Percentiles rank a stretch among this genome's conserved stretches.
Evolutionary conservation across 1,284 basidiomycete genomes (phyloP).

Genomic region (Apiotrichum porosum): DNA sequence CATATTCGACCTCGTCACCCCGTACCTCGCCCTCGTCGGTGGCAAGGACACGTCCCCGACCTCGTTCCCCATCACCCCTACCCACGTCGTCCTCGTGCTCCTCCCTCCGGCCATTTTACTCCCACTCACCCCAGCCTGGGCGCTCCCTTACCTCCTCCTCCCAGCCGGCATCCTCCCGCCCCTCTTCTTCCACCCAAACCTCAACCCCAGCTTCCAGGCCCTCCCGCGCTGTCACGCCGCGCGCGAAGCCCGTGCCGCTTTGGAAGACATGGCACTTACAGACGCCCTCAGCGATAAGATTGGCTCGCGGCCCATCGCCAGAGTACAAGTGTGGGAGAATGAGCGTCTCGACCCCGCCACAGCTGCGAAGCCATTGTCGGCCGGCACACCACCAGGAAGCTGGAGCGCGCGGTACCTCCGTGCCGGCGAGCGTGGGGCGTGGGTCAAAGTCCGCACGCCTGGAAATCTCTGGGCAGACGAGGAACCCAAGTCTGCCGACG

Average conservation of each 20-base stretch:
- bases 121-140: constrained; percentile 34
- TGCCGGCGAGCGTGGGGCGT: constrained; percentile 39
- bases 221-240: constrained; percentile 22
- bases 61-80: constrained; percentile 39
- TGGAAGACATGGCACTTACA: constrained; percentile 34
- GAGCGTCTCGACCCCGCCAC: constrained; percentile 42
- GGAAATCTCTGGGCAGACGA: constrained; percentile 24
- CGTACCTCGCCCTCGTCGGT: constrained; percentile 23
- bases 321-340: constrained; percentile 48
- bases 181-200: constrained; percentile 44
- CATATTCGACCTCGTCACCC: constrained; percentile 17
- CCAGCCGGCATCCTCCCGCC: constrained; percentile 38
- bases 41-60: constrained; percentile 28
- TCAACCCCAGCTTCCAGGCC: constrained; percentile 22
- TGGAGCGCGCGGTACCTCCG: constrained; percentile 34
- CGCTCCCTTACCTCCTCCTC: constrained; percentile 43
- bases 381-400: constrained; percentile 3
- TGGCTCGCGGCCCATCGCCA: constrained; percentile 25
- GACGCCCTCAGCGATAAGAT: constrained; percentile 40
- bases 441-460: constrained; percentile 29
- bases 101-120: constrained; percentile 42
- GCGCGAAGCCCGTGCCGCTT: constrained; percentile 17
- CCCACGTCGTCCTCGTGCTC: constrained; percentile 38
- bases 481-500: constrained; percentile 7
- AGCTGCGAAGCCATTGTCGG: constrained; percentile 12